phyloP scores from a whole-genome alignment of 495 filamentous ascomycete genomes.

The Neurospora terricola region DNA sequence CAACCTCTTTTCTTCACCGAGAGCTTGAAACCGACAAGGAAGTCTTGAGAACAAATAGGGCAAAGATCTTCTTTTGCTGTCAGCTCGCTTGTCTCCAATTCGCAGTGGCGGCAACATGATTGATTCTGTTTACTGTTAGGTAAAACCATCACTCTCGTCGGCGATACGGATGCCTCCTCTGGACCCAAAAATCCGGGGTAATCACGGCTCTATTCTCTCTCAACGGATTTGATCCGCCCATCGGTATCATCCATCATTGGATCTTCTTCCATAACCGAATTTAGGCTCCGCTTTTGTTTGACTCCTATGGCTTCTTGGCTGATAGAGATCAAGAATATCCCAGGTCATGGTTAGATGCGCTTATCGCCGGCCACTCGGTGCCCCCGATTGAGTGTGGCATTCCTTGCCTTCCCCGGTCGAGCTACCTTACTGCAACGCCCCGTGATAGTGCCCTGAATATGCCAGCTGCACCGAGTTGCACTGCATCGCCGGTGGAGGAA shows the following conservation, averaged over 20 bases:
- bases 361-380: not conserved
- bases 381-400: not conserved
- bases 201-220: not conserved
- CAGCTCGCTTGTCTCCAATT: not conserved
- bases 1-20: not conserved
- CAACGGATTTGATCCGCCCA: not conserved
- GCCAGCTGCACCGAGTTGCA: not conserved
- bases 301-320: not conserved
- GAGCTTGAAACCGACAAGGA: not conserved
- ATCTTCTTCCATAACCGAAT: not conserved
- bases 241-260: not conserved
- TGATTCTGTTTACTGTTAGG: not conserved
- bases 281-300: not conserved
- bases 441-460: not conserved
- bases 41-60: not conserved
- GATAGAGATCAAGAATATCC: not conserved
- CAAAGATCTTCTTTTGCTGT: not conserved
- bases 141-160: not conserved
- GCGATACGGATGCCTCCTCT: not conserved
- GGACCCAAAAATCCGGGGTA: not conserved
- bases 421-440: not conserved
- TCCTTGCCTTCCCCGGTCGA: not conserved
- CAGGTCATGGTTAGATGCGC: not conserved
- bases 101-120: not conserved
- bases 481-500: not conserved